A percentile compares a stretch with the other conserved stretches of the same genome.
Evolutionary conservation across 2,329 filamentous ascomycete genomes (phyloP).

Genomic region (Cordyceps farinosa): DNA sequence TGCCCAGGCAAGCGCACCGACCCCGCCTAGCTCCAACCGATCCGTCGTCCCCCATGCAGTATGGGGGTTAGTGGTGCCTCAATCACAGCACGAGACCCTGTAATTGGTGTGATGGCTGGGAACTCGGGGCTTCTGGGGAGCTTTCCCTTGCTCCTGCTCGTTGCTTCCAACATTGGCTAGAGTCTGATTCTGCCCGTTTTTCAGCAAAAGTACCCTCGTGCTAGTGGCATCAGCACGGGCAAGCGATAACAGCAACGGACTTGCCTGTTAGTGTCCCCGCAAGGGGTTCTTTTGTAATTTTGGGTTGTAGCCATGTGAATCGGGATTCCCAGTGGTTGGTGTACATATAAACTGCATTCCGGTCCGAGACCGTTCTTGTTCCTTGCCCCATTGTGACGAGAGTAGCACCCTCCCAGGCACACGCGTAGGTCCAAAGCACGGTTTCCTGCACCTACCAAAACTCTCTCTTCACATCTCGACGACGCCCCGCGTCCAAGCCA

Average conservation of each 20-base stretch:
- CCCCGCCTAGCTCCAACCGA: background rate
- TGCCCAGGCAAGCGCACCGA: no score
- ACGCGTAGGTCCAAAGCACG: background rate
- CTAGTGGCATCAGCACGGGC: background rate
- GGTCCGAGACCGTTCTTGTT: background rate
- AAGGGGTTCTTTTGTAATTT: background rate
- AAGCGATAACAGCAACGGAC: background rate
- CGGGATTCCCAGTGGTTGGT: background rate
- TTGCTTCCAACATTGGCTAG: background rate
- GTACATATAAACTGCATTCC: background rate
- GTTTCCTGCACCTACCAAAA: background rate
- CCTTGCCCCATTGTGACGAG: background rate
- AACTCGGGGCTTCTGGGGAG: slow-evolving; percentile 6
- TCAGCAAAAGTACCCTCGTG: background rate
- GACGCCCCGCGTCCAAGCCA: background rate
- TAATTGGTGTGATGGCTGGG: background rate
- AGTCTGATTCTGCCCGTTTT: background rate
- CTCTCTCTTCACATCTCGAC: background rate
- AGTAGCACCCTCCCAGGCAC: background rate
- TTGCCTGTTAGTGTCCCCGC: background rate
- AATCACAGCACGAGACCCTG: background rate
- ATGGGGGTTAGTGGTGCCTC: background rate
- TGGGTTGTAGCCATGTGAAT: background rate
- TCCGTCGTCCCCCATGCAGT: slow-evolving; percentile 1
- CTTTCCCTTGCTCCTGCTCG: background rate